These are phyloP conservation scores for Phytopythium montanum DNA, from an alignment of 352 stramenopile genomes.

Conservation along the genomic window DNA sequence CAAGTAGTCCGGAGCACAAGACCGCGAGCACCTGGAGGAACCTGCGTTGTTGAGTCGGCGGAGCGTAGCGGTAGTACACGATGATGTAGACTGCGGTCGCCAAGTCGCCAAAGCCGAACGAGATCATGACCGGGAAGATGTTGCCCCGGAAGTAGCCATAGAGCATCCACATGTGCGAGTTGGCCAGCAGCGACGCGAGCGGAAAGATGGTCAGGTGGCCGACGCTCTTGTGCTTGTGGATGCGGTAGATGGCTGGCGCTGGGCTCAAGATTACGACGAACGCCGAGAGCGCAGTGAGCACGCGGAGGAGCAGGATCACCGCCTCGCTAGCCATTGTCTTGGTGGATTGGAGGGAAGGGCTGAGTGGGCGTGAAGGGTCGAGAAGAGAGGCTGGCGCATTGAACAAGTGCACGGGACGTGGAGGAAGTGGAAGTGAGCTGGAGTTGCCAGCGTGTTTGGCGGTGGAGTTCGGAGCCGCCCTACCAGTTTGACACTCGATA, in stretches of 20 bases:
- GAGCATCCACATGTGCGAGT: slow-evolving; percentile 42
- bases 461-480: no score
- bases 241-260: slow-evolving; percentile 27
- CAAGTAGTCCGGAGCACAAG: slow-evolving; percentile 12
- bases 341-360: slow-evolving; percentile 1
- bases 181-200: slow-evolving; percentile 32
- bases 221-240: slow-evolving; percentile 37
- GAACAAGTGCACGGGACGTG: background rate
- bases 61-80: slow-evolving; percentile 48
- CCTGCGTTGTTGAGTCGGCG: slow-evolving; percentile 16
- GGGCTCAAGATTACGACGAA: slow-evolving; percentile 44
- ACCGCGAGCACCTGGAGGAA: slow-evolving; percentile 21
- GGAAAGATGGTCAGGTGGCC: slow-evolving; percentile 30
- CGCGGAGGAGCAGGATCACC: slow-evolving; percentile 21
- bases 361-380: background rate
- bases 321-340: slow-evolving; percentile 13
- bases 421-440: slow-evolving; percentile 18
- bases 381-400: slow-evolving; percentile 6
- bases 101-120: slow-evolving; percentile 32
- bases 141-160: slow-evolving; percentile 32
- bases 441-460: background rate
- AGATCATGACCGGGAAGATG: slow-evolving; percentile 30
- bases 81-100: slow-evolving; percentile 36
- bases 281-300: slow-evolving; percentile 27
- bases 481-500: background rate